Base-by-base conservation (phyloP, 208 protist genomes). In the Trypanosomatidae sp. region DNA sequence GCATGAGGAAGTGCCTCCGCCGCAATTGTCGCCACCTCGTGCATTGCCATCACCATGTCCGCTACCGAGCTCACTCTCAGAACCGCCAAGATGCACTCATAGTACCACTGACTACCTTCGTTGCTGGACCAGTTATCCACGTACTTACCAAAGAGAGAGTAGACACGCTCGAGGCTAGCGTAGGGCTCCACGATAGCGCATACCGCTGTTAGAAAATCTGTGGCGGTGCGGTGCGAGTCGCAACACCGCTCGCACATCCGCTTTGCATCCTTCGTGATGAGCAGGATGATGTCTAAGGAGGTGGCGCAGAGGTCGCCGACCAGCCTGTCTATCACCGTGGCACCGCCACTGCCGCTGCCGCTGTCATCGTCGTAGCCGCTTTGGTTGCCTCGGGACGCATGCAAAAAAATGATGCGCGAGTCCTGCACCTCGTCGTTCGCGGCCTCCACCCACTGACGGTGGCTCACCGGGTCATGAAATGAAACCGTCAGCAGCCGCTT, bases 151-250 rank as follows among this genome's bases (percentile, higher is more conserved):
- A 69, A 80, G 43, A 76, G 49, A 44, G 36, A 33, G 12, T 55
- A 79, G 55, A 96, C 50, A 46, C 89, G 70, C 1, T 67, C 58
- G 41, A 96, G 81, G 19, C 56, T 79, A 22, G 86, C 76, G 52
- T 84, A 90, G 4, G 92, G 89, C 56, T 86, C 75, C 36, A 82
- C 88, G 30, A 95, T 80, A 17, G 88, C 84, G 66, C 89, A 95
- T 36, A 90, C 62, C 13, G 86, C 92, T 13, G 84, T 81, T 17
- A 91, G 55, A 60, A 91, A 96, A 69, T 91, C 83, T 17, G 84
- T 71, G 25, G 89, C 73, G 41, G 80, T 80, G n/a, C 89, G 80
- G 33, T 83, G 62, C 41, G 81, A 71, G 15, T 84, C 69, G 44
- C 64, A 30, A 64, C 92, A 97, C 25, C 78, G 81, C 47, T 88